Evolutionary conservation across 1,284 basidiomycete species (phyloP).

Genomic region (Golubevia pallescens): DNA sequence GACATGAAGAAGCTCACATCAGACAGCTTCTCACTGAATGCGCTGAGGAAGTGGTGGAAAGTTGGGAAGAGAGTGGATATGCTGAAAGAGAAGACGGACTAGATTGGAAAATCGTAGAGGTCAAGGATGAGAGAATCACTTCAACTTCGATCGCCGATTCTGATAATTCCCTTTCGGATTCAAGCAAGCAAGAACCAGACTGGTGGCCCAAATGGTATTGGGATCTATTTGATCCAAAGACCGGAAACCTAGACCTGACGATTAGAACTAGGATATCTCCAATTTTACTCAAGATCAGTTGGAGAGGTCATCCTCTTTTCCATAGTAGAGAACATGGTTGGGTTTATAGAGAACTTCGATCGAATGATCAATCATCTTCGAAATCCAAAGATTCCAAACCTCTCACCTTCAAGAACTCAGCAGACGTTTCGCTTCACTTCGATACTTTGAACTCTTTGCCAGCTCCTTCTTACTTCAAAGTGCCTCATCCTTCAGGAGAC

Average conservation of each 20-base stretch:
- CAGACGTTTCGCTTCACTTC: constrained; percentile 71
- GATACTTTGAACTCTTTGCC: constrained; percentile 49
- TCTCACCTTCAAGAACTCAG: constrained; percentile 16
- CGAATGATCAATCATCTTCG: neutral
- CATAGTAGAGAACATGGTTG: constrained; percentile 89
- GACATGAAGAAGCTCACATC: neutral
- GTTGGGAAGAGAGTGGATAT: neutral
- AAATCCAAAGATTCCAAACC: neutral
- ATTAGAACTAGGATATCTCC: constrained; percentile 83
- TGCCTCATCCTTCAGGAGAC: constrained; percentile 95
- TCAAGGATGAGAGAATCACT: neutral
- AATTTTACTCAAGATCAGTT: constrained; percentile 82
- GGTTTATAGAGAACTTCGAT: constrained; percentile 70
- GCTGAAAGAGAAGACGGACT: constrained; percentile 11
- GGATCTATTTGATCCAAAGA: constrained; percentile 72
- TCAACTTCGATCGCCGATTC: neutral
- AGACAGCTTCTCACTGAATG: constrained; percentile 1
- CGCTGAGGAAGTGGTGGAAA: constrained; percentile 35
- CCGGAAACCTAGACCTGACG: constrained; percentile 76
- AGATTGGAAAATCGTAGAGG: constrained; percentile 2
- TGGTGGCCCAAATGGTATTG: constrained; percentile 92
- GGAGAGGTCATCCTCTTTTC: constrained; percentile 85
- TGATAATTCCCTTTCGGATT: neutral
- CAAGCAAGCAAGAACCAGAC: neutral
- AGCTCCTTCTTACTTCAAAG: constrained; percentile 78